Conservation (phyloP, 345 rosid genomes). For the Gossypium anomalum region DNA sequence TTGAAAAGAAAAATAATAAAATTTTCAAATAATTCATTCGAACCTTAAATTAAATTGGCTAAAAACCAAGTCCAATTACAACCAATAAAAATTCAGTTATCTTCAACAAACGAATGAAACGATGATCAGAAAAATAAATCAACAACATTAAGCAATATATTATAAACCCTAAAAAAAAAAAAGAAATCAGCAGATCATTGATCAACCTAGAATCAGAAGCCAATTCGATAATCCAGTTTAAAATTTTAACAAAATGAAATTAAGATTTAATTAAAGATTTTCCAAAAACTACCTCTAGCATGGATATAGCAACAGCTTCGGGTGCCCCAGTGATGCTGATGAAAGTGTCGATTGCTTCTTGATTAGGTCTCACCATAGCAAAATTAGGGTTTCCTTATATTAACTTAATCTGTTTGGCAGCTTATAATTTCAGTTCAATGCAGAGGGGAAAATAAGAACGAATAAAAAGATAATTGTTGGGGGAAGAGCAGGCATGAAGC, state of each 20-base stretch:
- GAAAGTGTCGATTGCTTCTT: slow-evolving; percentile 79
- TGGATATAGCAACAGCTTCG: slow-evolving; percentile 59
- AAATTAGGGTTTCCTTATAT: not conserved
- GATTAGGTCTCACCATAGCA: slow-evolving; percentile 65
- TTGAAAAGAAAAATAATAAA: not conserved
- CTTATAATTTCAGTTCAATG: not conserved
- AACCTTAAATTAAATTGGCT: not conserved
- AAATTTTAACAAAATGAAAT: not conserved
- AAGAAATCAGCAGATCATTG: slow-evolving; percentile 3
- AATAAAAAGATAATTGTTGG: not conserved
- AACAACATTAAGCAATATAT: slow-evolving; percentile 14
- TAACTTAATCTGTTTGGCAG: not conserved
- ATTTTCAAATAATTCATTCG: not conserved
- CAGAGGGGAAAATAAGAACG: not conserved
- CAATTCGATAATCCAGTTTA: slow-evolving; percentile 4
- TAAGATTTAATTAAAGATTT: not conserved
- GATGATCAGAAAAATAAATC: slow-evolving; percentile 8
- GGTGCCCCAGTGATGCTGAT: slow-evolving; percentile 79
- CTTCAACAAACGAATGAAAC: not conserved
- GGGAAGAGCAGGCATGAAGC: not conserved
- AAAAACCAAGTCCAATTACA: slow-evolving; percentile 11
- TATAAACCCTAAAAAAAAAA: not conserved
- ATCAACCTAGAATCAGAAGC: slow-evolving; percentile 8
- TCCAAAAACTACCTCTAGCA: slow-evolving; percentile 54
- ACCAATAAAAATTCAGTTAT: not conserved